These are phyloP conservation scores for Cardamine chenopodiifolia DNA, from an alignment of 345 rosid genomes.

Conservation along the genomic window DNA sequence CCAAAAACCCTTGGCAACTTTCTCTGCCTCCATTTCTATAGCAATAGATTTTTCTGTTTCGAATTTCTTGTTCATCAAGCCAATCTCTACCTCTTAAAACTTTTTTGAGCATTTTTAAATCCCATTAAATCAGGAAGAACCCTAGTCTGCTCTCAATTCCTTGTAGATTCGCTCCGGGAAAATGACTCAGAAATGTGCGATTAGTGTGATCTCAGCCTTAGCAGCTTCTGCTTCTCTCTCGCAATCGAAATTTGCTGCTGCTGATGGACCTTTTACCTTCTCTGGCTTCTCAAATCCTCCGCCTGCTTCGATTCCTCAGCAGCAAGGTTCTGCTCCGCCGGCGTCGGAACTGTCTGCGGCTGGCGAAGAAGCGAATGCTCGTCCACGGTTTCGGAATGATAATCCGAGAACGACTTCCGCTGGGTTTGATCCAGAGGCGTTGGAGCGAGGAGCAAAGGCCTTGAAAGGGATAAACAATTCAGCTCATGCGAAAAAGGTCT, in stretches of 20 bases:
- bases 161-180: background rate
- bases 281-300: slow-evolving; percentile 47
- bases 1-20: slow-evolving; percentile 48
- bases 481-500: slow-evolving; percentile 73
- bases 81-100: slow-evolving; percentile 23
- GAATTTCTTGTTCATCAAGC: slow-evolving; percentile 46
- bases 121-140: background rate
- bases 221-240: slow-evolving; percentile 65
- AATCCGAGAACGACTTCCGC: slow-evolving; percentile 81
- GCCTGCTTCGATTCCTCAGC: slow-evolving; percentile 39
- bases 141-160: background rate
- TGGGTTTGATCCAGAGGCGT: slow-evolving; percentile 91
- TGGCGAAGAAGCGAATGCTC: slow-evolving; percentile 44
- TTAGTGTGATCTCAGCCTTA: slow-evolving; percentile 66
- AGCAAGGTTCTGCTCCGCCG: slow-evolving; percentile 34
- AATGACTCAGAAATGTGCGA: slow-evolving; percentile 67
- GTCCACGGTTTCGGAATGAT: slow-evolving; percentile 61
- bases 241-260: slow-evolving; percentile 46
- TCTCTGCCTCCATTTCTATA: slow-evolving; percentile 24
- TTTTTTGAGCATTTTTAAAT: background rate
- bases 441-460: slow-evolving; percentile 84
- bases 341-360: slow-evolving; percentile 36
- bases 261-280: slow-evolving; percentile 73
- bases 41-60: slow-evolving; percentile 6
- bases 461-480: slow-evolving; percentile 67